phyloP scores from a whole-genome alignment of 305 asterid species.

The Coffea humblotiana region DNA sequence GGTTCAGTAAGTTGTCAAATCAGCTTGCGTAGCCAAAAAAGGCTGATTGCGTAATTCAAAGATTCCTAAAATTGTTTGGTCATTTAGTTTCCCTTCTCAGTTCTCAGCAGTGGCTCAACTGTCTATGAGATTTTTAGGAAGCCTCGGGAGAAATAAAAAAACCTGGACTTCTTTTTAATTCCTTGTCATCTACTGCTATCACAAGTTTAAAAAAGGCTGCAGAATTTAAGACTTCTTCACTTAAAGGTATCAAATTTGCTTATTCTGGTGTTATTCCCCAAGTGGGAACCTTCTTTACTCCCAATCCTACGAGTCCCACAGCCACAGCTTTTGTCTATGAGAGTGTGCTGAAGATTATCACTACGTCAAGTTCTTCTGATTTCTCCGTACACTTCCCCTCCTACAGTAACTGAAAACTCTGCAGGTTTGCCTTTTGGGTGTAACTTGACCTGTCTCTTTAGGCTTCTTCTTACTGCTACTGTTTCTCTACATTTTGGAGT shows the following conservation, averaged over 20 bases:
- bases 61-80: conserved; percentile 19
- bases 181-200: background rate
- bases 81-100: conserved; percentile 9
- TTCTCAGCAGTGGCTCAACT: conserved; percentile 10
- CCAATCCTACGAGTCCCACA: conserved; percentile 8
- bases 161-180: background rate
- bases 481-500: conserved; percentile 6
- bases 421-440: conserved; percentile 3
- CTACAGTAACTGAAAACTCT: conserved; percentile 10
- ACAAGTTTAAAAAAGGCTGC: background rate
- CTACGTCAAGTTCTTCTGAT: background rate
- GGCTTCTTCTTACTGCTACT: conserved; percentile 4
- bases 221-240: background rate
- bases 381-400: conserved; percentile 13
- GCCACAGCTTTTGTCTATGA: conserved; percentile 17
- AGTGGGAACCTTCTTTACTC: conserved; percentile 23
- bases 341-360: conserved; percentile 2
- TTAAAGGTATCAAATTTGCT: background rate
- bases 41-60: conserved; percentile 28
- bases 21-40: conserved; percentile 34
- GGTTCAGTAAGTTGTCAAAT: conserved; percentile 65
- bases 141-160: conserved; percentile 17
- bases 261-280: conserved; percentile 9
- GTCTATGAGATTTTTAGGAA: conserved; percentile 18
- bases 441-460: background rate